Evolutionary conservation across 345 rosid genomes (phyloP).

Genomic region (Bruguiera sexangula): DNA sequence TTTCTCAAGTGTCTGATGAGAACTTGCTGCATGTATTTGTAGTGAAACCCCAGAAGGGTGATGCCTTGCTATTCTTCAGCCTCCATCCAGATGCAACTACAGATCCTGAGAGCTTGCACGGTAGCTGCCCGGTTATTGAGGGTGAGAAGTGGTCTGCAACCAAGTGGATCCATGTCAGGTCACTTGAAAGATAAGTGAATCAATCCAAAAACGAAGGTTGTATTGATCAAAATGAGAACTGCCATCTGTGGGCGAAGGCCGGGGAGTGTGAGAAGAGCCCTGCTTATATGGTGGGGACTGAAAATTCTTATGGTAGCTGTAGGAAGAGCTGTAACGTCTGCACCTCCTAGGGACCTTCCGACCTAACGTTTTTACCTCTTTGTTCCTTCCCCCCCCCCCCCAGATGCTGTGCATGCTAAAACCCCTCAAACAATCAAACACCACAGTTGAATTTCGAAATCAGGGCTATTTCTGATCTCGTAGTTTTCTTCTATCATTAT

Average conservation of each 20-base stretch:
- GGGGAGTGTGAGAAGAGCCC: constrained; percentile 84
- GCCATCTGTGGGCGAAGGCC: constrained; percentile 55
- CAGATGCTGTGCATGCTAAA: background rate
- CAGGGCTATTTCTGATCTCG: too few species aligned
- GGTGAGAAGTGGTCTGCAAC: constrained; percentile 99
- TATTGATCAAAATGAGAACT: constrained; percentile 46
- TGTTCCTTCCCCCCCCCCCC: background rate
- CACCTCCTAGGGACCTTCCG: constrained; percentile 27
- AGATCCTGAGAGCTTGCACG: constrained; percentile 68
- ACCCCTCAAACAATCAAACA: too few species aligned
- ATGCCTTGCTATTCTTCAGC: constrained; percentile 91
- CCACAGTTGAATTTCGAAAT: too few species aligned
- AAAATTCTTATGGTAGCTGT: constrained; percentile 48
- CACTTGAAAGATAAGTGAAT: constrained; percentile 32
- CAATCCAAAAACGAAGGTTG: constrained; percentile 29
- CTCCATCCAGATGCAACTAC: constrained; percentile 72
- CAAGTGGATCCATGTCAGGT: constrained; percentile 88
- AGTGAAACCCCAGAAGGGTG: constrained; percentile 92
- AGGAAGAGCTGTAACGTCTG: constrained; percentile 83
- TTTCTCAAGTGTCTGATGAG: constrained; percentile 4
- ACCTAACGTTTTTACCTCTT: background rate
- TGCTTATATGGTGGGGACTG: constrained; percentile 62
- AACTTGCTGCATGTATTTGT: constrained; percentile 23
- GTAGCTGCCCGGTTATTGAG: constrained; percentile 85
- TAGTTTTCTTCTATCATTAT: too few species aligned